These are phyloP conservation scores for Nannochloropsis granulata DNA, from an alignment of 108 stramenopile species.

Conservation along the genomic window DNA sequence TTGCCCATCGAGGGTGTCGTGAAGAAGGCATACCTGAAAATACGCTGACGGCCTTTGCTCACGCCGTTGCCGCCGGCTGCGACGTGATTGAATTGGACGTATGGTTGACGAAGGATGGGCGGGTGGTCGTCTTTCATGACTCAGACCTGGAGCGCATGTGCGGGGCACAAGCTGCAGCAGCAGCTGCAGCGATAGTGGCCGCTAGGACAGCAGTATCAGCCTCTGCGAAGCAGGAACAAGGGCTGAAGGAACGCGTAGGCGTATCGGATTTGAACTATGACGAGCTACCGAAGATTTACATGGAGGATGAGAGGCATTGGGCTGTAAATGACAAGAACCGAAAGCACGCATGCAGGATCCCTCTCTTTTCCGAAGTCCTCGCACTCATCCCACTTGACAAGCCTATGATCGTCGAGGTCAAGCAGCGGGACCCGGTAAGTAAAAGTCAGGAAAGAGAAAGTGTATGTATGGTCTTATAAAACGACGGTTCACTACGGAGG, in stretches of 20 bases:
- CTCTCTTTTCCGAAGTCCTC: background rate
- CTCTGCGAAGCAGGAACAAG: background rate
- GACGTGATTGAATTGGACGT: conserved; percentile 24
- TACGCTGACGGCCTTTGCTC: conserved; percentile 10
- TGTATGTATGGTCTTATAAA: too few species aligned
- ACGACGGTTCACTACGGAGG: too few species aligned
- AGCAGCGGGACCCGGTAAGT: background rate
- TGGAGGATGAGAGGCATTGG: background rate
- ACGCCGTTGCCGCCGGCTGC: background rate
- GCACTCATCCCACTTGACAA: background rate
- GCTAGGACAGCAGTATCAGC: background rate
- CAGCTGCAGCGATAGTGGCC: background rate
- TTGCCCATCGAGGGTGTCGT: conserved; percentile 13
- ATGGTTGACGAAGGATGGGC: conserved; percentile 18
- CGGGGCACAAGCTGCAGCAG: background rate
- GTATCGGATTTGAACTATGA: background rate
- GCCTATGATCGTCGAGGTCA: conserved; percentile 22
- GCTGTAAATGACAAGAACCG: background rate
- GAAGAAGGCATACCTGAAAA: conserved; percentile 16
- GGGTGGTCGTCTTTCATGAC: conserved; percentile 24
- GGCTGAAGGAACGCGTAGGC: background rate
- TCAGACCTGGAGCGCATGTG: conserved; percentile 9
- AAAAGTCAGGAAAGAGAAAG: too few species aligned
- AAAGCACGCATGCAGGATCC: background rate
- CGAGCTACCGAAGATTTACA: background rate